These are phyloP conservation scores for Cairneyella variabilis DNA, from an alignment of 495 filamentous ascomycete genomes.

Conservation along the genomic window DNA sequence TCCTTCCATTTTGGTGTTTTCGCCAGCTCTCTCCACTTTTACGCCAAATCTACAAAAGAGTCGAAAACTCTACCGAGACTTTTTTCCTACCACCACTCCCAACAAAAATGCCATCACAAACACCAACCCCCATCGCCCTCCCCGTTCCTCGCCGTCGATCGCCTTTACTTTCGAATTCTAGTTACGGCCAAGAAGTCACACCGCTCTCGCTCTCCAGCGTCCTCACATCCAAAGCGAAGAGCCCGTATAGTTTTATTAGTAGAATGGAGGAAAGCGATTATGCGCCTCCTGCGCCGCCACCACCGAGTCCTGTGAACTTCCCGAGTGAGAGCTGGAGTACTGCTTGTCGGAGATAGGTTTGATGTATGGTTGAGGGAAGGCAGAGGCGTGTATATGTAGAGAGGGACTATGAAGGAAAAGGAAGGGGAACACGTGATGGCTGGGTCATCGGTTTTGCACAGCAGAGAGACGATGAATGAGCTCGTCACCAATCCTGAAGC, in stretches of 20 bases:
- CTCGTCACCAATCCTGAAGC: background rate
- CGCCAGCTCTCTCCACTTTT: too few species aligned
- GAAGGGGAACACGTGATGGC: slow-evolving; percentile 7
- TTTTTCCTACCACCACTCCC: too few species aligned
- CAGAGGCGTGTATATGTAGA: background rate
- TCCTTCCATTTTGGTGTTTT: too few species aligned
- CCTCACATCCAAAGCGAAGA: slow-evolving; percentile 30
- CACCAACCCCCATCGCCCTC: slow-evolving; percentile 19
- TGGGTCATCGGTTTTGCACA: background rate
- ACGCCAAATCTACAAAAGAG: too few species aligned
- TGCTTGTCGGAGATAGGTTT: slow-evolving; percentile 22
- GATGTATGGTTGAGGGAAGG: background rate
- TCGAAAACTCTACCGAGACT: too few species aligned
- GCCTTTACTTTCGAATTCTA: slow-evolving; percentile 30
- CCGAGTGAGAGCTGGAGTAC: slow-evolving; percentile 27
- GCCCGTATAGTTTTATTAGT: slow-evolving; percentile 17
- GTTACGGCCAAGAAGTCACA: slow-evolving; percentile 40
- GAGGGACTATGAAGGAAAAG: background rate
- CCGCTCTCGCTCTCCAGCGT: slow-evolving; percentile 38
- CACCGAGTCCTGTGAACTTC: slow-evolving; percentile 44
- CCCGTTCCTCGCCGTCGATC: slow-evolving; percentile 24
- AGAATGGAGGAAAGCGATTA: slow-evolving; percentile 25
- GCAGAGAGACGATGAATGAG: background rate
- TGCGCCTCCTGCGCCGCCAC: slow-evolving; percentile 41
- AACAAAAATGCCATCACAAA: slow-evolving; percentile 26